Evolutionary conservation across 2,329 filamentous ascomycete genomes (phyloP).

Genomic region (Myriangium duriaei): DNA sequence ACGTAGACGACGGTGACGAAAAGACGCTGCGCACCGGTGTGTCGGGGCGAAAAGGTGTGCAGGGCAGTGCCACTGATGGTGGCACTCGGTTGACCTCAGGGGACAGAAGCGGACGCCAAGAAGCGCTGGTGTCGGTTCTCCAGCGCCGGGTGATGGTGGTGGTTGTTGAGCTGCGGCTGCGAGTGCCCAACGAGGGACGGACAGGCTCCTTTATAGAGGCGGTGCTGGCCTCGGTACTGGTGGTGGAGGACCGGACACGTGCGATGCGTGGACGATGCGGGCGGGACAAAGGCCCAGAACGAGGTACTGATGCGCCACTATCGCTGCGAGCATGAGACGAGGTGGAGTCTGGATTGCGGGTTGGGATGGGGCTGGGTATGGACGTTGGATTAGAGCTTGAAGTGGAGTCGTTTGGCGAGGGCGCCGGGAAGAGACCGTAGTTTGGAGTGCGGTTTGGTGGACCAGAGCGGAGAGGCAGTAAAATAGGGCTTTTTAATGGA

Average conservation of each 20-base stretch:
- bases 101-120: background rate
- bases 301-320: background rate
- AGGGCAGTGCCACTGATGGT: too few species aligned
- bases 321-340: background rate
- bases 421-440: background rate
- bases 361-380: background rate
- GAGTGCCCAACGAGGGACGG: background rate
- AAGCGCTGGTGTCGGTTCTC: background rate
- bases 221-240: background rate
- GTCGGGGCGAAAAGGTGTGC: background rate
- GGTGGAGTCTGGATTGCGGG: background rate
- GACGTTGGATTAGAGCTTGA: background rate
- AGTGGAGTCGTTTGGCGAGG: background rate
- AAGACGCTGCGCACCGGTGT: background rate
- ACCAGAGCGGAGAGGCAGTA: too few species aligned
- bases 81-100: too few species aligned
- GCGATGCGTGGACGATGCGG: background rate
- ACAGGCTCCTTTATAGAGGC: background rate
- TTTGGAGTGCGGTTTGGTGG: background rate
- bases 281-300: background rate
- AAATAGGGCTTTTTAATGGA: too few species aligned
- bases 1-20: background rate
- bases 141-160: background rate
- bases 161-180: background rate
- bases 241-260: background rate